phyloP scores from a whole-genome alignment of 1,139 yeast species.

The Yamadazyma pseudoaaseri region DNA sequence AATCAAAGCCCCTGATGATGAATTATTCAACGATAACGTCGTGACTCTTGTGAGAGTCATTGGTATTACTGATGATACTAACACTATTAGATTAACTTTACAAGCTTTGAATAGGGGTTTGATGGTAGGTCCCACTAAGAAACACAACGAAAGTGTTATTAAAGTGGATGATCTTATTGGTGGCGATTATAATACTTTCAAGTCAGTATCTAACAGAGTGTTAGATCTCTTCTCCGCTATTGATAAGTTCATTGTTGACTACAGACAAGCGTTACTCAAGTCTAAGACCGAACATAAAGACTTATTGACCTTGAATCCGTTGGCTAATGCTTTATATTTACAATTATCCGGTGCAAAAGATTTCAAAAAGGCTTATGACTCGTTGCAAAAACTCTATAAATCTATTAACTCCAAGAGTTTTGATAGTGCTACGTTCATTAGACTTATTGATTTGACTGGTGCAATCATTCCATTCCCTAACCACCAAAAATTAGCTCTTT shows the following conservation, averaged over 20 bases:
- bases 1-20: constrained; percentile 26
- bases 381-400: constrained; percentile 33
- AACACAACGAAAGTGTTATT: constrained; percentile 29
- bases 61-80: constrained; percentile 44
- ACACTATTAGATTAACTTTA: constrained; percentile 46
- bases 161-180: constrained; percentile 27
- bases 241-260: constrained; percentile 43
- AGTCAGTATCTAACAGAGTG: constrained; percentile 23
- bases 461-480: constrained; percentile 62
- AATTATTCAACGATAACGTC: constrained; percentile 15
- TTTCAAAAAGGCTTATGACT: constrained; percentile 39
- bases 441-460: constrained; percentile 52
- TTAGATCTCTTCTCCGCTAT: constrained; percentile 36
- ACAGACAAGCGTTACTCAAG: constrained; percentile 27
- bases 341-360: constrained; percentile 52
- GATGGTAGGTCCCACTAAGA: constrained; percentile 15
- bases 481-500: constrained; percentile 42
- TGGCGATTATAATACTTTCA: constrained; percentile 21
- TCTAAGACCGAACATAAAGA: constrained; percentile 20
- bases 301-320: constrained; percentile 55
- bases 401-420: constrained; percentile 22
- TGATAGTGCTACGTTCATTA: constrained; percentile 31
- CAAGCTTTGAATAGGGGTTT: constrained; percentile 55
- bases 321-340: constrained; percentile 57
- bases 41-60: constrained; percentile 51